Conservation (phyloP, 257 asterid species). For the Vinca minor region DNA sequence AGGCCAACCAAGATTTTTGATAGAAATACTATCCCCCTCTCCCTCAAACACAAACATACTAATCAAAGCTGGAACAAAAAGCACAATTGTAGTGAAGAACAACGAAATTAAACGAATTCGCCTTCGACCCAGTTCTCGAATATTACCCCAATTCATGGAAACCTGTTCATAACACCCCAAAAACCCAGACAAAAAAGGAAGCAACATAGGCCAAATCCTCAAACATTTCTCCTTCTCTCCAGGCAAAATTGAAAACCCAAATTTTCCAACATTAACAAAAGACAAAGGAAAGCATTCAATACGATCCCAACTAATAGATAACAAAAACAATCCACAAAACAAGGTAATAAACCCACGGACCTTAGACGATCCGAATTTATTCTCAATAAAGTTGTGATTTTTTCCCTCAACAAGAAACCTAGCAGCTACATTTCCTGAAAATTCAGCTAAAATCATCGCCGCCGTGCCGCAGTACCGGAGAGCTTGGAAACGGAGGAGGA, state of each 20-base stretch:
- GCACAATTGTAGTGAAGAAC: conserved; percentile 54
- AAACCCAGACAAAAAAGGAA: conserved; percentile 76
- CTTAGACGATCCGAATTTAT: conserved; percentile 35
- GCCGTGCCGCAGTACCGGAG: conserved; percentile 83
- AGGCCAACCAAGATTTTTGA: conserved; percentile 67
- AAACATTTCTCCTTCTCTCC: conserved; percentile 47
- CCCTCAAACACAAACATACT: conserved; percentile 82
- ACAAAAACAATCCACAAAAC: conserved; percentile 47
- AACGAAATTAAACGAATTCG: conserved; percentile 58
- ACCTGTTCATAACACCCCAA: conserved; percentile 65
- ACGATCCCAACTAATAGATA: conserved; percentile 91
- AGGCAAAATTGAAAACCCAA: conserved; percentile 43
- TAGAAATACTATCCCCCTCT: conserved; percentile 63
- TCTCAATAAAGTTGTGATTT: conserved; percentile 25
- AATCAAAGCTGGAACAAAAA: conserved; percentile 65
- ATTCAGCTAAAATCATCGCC: conserved; percentile 83
- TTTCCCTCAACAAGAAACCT: conserved; percentile 52
- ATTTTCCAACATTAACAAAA: conserved; percentile 43
- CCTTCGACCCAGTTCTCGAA: conserved; percentile 59
- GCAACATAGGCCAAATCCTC: conserved; percentile 83
- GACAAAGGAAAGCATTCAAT: conserved; percentile 82
- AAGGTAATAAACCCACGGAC: conserved; percentile 61
- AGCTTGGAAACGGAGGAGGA: conserved; percentile 76
- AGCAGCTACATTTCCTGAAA: conserved; percentile 69
- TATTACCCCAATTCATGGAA: conserved; percentile 48